Evolutionary conservation across 129 eudicot species (phyloP), one percentile per base, ranked within the genome.

Genomic region (Calendula officinalis): DNA sequence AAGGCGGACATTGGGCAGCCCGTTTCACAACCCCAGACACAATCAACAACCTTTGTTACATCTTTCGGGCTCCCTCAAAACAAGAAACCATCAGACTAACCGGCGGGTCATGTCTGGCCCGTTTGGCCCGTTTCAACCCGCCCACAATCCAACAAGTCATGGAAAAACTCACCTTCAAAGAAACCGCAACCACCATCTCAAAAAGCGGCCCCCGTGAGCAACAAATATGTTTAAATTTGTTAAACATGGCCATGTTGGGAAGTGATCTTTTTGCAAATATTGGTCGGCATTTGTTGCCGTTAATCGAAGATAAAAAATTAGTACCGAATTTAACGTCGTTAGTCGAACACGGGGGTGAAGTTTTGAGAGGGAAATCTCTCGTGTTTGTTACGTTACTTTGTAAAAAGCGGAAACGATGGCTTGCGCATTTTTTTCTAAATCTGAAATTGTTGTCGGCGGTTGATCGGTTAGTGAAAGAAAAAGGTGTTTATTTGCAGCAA

Each of bases 91-190:
- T 81, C 68, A 77, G 95, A 66, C 90, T 94, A 51, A 83, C 96
- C 3, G 99, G 95, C 1, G 96, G 96, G 14, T 88, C 99, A 61
- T 94, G 99, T 74, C 64, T 94, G 50, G 95, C 74, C 6, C 99
- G 99, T 8, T 81, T 94, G 13, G 78, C 75, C 51, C 89, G 99
- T 65, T 94, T 88, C 66, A 88, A 69, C 71, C 96, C 89, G 33
- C 77, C 95, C 6, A 69, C 77, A 69, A 82, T 88, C 73, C 95
- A 88, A 48, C 88, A 79, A 42, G 89, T 83, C 34, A 76, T 88
- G 55, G 99, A 94, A 42, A 94, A 85, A 74, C 81, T 94, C 55
- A 77, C 89, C 1, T 81, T 88, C 38, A 94, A 88, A 83, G 99
- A 88, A 72, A 83, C 67, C 1, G 84, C 81, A 17, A 56, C 85